phyloP scores from a whole-genome alignment of 768 basidiomycete species.

The Rhodotorula babjevae region DNA sequence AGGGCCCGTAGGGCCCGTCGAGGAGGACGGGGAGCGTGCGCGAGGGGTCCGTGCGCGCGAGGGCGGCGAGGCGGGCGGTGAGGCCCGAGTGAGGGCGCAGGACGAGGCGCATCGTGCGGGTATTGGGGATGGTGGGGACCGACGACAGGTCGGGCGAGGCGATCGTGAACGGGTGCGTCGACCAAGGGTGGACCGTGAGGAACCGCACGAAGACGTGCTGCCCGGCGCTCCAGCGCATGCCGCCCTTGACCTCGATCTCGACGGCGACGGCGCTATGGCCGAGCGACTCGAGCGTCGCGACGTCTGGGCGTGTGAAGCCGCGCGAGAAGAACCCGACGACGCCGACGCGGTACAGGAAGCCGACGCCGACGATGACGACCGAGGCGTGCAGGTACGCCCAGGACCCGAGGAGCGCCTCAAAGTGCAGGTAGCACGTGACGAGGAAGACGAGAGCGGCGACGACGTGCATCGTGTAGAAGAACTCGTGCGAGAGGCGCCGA shows the following conservation, averaged over 20 bases:
- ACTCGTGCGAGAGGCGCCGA: conserved; percentile 46
- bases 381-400: conserved; percentile 47
- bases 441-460: conserved; percentile 49
- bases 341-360: conserved; percentile 44
- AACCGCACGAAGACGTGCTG: conserved; percentile 47
- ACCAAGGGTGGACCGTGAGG: conserved; percentile 42
- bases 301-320: conserved; percentile 39
- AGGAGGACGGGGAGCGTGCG: conserved; percentile 8
- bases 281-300: conserved; percentile 42
- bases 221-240: conserved; percentile 44
- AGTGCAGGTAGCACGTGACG: conserved; percentile 47
- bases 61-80: conserved; percentile 25
- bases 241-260: conserved; percentile 10
- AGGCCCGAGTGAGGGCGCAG: conserved; percentile 47
- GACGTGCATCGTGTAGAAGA: conserved; percentile 50
- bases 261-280: conserved; percentile 28
- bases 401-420: conserved; percentile 42
- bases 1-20: conserved; percentile 42
- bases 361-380: conserved; percentile 44
- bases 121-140: conserved; percentile 1
- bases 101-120: conserved; percentile 21
- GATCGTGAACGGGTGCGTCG: conserved; percentile 49
- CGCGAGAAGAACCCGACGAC: conserved; percentile 43
- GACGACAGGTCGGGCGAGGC: conserved; percentile 39
- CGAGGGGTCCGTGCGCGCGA: neutral